Evolutionary conservation across 352 stramenopile genomes (phyloP).

Genomic region (Phytophthora lateralis): DNA sequence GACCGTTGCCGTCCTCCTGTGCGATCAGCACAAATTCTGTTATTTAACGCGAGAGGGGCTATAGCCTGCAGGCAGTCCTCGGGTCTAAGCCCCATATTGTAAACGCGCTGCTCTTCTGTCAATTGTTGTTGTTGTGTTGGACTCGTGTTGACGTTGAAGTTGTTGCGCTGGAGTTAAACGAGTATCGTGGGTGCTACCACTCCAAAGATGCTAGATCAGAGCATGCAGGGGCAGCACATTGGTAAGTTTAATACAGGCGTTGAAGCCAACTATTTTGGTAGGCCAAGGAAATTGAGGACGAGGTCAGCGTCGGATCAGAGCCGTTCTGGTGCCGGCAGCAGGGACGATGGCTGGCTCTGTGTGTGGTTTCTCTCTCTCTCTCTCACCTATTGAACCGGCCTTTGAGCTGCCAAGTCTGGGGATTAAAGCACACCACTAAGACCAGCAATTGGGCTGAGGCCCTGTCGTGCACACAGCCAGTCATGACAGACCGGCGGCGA

Average conservation of each 20-base stretch:
- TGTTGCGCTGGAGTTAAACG: background rate
- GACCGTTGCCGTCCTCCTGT: conserved; percentile 7
- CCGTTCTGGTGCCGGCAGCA: conserved; percentile 14
- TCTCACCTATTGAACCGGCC: background rate
- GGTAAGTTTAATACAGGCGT: background rate
- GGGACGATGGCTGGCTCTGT: background rate
- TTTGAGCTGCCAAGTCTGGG: conserved; percentile 2
- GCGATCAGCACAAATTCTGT: conserved; percentile 20
- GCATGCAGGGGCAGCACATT: background rate
- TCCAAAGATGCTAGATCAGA: background rate
- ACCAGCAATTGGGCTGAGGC: conserved; percentile 4
- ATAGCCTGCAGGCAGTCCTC: background rate
- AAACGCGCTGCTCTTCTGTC: conserved; percentile 20
- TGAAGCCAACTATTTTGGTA: conserved; percentile 15
- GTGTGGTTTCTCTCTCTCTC: conserved; percentile 16
- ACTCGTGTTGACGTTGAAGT: conserved; percentile 4
- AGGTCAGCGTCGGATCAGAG: conserved; percentile 19
- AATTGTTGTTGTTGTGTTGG: background rate
- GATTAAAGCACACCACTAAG: conserved; percentile 12
- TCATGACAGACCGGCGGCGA: conserved; percentile 49
- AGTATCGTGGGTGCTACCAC: background rate
- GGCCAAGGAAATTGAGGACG: conserved; percentile 10
- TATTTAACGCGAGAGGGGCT: conserved; percentile 40
- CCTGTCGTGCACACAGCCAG: conserved; percentile 7
- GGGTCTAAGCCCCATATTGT: conserved; percentile 26